Percentiles rank a stretch among this genome's conserved stretches.
These are phyloP conservation scores for Cryphonectria radicalis DNA, from an alignment of 2,329 filamentous ascomycete genomes.

Conservation along the genomic window DNA sequence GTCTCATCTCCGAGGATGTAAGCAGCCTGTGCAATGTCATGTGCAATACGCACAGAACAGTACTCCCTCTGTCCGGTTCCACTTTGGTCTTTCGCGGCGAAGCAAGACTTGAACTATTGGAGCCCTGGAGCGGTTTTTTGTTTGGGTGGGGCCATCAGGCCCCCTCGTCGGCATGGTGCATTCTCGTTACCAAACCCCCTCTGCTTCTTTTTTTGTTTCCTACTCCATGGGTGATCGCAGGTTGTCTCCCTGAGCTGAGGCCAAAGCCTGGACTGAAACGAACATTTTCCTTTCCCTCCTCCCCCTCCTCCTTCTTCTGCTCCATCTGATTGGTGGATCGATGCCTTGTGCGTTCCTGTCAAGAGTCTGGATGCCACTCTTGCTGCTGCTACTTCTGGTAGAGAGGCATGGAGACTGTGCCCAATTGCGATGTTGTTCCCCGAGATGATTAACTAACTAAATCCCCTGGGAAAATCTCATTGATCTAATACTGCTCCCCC, in stretches of 20 bases:
- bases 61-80: background rate
- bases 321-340: background rate
- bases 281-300: no score
- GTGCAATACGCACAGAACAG: background rate
- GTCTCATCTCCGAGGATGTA: background rate
- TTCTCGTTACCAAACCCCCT: background rate
- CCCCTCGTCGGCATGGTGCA: background rate
- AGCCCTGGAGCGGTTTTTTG: background rate
- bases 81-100: background rate
- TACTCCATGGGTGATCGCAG: background rate
- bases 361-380: background rate
- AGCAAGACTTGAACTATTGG: background rate
- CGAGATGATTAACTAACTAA: background rate
- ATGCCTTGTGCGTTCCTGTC: background rate
- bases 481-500: background rate
- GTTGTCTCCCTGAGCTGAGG: constrained; percentile 1
- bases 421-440: background rate
- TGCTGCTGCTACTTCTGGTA: background rate
- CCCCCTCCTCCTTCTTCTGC: no score
- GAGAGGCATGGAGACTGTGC: background rate
- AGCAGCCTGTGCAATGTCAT: background rate
- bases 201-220: background rate
- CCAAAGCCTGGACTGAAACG: constrained; percentile 9
- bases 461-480: background rate
- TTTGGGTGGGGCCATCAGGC: background rate